Evolutionary conservation across 495 filamentous ascomycete species (phyloP).

Genomic region (Daldinia vernicosa): DNA sequence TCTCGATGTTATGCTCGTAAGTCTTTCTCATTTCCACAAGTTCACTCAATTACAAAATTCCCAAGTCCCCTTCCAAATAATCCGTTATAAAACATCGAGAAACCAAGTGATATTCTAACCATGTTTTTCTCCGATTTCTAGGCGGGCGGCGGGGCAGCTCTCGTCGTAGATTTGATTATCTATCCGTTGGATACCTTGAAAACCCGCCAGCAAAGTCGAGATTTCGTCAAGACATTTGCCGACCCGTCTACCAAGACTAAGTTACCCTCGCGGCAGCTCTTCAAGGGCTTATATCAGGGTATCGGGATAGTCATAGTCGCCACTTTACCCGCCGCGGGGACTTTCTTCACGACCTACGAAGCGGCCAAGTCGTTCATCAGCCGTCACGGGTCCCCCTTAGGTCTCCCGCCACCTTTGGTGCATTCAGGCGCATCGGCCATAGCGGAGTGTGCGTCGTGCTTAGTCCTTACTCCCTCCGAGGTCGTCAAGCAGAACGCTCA

Average conservation of each 20-base stretch:
- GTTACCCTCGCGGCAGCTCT: slow-evolving; percentile 60
- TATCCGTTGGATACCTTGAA: slow-evolving; percentile 90
- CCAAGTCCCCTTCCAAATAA: too few relatives aligned
- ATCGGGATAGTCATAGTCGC: slow-evolving; percentile 88
- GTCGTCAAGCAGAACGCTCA: slow-evolving; percentile 95
- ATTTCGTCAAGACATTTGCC: slow-evolving; percentile 70
- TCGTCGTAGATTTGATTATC: slow-evolving; percentile 79
- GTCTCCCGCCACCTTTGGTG: slow-evolving; percentile 69
- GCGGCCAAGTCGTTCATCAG: slow-evolving; percentile 66
- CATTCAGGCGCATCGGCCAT: slow-evolving; percentile 75
- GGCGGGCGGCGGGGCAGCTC: slow-evolving; percentile 84
- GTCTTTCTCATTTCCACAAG: slow-evolving; percentile 16
- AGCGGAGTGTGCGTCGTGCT: slow-evolving; percentile 82
- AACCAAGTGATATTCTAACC: slow-evolving; percentile 7
- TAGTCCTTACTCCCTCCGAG: slow-evolving; percentile 88
- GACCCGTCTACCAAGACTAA: slow-evolving; percentile 62
- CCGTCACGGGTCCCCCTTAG: slow-evolving; percentile 43
- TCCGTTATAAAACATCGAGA: not conserved
- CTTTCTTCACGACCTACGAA: slow-evolving; percentile 94
- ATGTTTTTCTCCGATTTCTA: slow-evolving; percentile 43
- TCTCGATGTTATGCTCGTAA: slow-evolving; percentile 52
- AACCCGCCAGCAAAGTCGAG: slow-evolving; percentile 80
- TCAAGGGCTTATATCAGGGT: slow-evolving; percentile 85
- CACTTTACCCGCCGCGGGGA: slow-evolving; percentile 84
- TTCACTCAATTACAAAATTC: too few relatives aligned